Evolutionary conservation across 768 basidiomycete genomes (phyloP), one percentile per base, ranked within the genome.

Genomic region (Calocera viscosa): DNA sequence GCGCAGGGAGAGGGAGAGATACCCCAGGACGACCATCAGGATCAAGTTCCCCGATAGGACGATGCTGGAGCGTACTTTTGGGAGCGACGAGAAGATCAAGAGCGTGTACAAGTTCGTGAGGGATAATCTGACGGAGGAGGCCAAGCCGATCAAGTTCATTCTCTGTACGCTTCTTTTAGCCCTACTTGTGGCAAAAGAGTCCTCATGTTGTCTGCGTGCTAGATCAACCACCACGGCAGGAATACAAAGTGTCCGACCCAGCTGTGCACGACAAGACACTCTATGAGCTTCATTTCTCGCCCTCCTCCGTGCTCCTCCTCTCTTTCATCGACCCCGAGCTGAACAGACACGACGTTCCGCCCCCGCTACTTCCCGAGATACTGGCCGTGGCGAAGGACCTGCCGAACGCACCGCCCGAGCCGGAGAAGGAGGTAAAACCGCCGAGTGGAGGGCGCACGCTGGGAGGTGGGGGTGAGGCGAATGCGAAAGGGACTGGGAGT

Each of bases 161-260:
- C 80, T 95, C 40, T 94, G 92, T 94, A 71, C 65, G 86, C 12
- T 30, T 68, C 43, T 2, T 63, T 66, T 8, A 71, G 30, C n/a
- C 7, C 60, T 33, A n/a, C n/a, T 12, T 64, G 26, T 40, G 39
- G 17, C 38, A 17, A 7, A 24, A 8, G 5, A 19, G 24, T 47
- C 8, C 43, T 30, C 26, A 1, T 43, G 22, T 1, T 35, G 19
- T 32, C 60, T 22, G 43, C 17, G 43, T 26, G 24, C 66, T n/a
- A 93, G 91, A 89, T 75, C 90, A 93, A 77, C 91, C 90, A 1
- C 93, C 92, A 1, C 87, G 85, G 71, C 84, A 87, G 30, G 93
- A 95, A 66, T 80, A 91, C 71, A 90, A 86, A 70, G 88, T 90
- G 7, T 89, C 88, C 3, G 92, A 94, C 71, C 83, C 84, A 10